A percentile compares a stretch with the other conserved stretches of the same genome.
Conservation (phyloP, 768 basidiomycete genomes). For the Megacollybia marginata region DNA sequence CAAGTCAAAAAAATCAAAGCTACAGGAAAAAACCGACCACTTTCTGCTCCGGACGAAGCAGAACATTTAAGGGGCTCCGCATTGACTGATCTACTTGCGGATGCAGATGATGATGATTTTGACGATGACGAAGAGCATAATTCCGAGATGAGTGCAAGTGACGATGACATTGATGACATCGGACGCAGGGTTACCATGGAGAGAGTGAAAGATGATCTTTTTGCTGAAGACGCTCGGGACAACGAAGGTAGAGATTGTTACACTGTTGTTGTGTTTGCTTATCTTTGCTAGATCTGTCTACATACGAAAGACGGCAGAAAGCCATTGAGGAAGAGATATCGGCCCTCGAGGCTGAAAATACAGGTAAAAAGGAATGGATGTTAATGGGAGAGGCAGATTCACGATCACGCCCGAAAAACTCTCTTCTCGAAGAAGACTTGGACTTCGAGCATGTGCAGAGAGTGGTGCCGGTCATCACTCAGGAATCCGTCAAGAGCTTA, state of each 20-base stretch:
- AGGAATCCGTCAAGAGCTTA: slow-evolving; percentile 71
- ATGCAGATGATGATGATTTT: slow-evolving; percentile 22
- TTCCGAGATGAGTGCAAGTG: slow-evolving; percentile 17
- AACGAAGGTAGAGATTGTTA: slow-evolving; percentile 13
- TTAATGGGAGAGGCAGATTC: slow-evolving; percentile 87
- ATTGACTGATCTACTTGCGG: slow-evolving; percentile 15
- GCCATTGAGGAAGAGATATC: slow-evolving; percentile 73
- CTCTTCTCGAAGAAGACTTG: slow-evolving; percentile 86
- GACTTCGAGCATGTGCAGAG: slow-evolving; percentile 92
- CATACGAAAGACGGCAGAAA: slow-evolving; percentile 73
- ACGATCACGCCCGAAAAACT: slow-evolving; percentile 80
- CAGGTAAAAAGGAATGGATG: slow-evolving; percentile 87
- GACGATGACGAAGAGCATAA: slow-evolving; percentile 18
- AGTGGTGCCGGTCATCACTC: slow-evolving; percentile 82
- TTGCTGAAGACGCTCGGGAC: slow-evolving; percentile 65
- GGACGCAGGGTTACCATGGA: slow-evolving; percentile 41
- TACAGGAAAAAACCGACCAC: slow-evolving; percentile 56
- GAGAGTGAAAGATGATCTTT: slow-evolving; percentile 70
- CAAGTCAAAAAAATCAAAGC: slow-evolving; percentile 75
- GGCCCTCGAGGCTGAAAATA: slow-evolving; percentile 78
- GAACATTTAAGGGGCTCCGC: slow-evolving; percentile 32
- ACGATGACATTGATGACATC: slow-evolving; percentile 23
- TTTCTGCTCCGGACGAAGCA: slow-evolving; percentile 33
- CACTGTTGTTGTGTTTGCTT: slow-evolving; percentile 6
- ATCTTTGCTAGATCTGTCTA: slow-evolving; percentile 44